Evolutionary conservation across 495 filamentous ascomycete species (phyloP).

Genomic region (Daldinia caldariorum): DNA sequence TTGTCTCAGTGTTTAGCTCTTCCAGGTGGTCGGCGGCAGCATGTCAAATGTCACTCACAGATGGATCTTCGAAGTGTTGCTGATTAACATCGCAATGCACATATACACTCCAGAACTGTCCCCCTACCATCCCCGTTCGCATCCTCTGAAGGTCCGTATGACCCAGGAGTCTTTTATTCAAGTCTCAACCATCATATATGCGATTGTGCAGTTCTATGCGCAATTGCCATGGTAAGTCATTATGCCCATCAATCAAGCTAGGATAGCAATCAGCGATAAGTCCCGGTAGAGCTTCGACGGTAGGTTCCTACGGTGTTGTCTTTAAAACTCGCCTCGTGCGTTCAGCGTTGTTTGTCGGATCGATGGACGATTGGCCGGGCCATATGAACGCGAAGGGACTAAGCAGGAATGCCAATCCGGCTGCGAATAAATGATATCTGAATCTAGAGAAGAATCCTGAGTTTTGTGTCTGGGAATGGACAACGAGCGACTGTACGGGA

Average conservation of each 20-base stretch:
- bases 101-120: constrained; percentile 54
- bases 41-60: constrained; percentile 18
- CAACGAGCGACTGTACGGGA: constrained; percentile 21
- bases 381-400: constrained; percentile 33
- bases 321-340: constrained; percentile 34
- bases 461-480: constrained; percentile 26
- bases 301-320: constrained; percentile 28
- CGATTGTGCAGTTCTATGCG: constrained; percentile 47
- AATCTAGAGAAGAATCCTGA: constrained; percentile 30
- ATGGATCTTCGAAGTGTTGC: constrained; percentile 40
- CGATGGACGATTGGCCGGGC: constrained; percentile 24
- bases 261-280: background rate
- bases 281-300: background rate
- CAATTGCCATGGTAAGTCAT: constrained; percentile 49
- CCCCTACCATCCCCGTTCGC: constrained; percentile 39
- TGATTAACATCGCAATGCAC: constrained; percentile 35
- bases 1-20: background rate
- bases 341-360: constrained; percentile 31
- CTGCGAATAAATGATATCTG: constrained; percentile 29
- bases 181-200: constrained; percentile 42
- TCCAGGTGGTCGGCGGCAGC: background rate
- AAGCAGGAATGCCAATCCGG: constrained; percentile 33
- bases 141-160: constrained; percentile 45
- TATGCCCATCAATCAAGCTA: constrained; percentile 49
- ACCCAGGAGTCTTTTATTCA: constrained; percentile 43